phyloP scores from a whole-genome alignment of 2,329 filamentous ascomycete species.

The Penicillium sp. region DNA sequence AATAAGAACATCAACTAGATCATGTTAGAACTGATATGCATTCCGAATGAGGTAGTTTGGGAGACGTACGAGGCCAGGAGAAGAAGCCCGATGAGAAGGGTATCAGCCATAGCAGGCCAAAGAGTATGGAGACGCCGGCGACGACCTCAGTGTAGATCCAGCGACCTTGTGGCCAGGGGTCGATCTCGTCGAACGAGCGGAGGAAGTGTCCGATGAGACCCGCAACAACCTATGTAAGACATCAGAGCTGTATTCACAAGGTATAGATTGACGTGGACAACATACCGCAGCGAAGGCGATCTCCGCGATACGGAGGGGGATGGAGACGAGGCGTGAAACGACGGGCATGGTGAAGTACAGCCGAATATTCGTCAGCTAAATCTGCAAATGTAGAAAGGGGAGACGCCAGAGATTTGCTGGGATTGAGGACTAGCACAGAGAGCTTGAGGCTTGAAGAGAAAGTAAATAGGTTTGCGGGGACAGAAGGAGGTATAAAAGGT shows the following conservation, averaged over 20 bases:
- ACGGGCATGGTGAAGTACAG: slow-evolving; percentile 50
- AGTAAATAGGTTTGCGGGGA: neutral
- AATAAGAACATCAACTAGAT: slow-evolving; percentile 67
- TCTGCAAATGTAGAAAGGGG: neutral
- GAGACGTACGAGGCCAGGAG: slow-evolving; percentile 62
- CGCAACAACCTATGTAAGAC: slow-evolving; percentile 57
- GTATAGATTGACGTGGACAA: too few species aligned
- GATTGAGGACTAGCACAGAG: neutral
- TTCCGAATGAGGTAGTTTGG: neutral
- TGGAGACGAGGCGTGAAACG: slow-evolving; percentile 59
- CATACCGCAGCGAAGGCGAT: slow-evolving; percentile 71
- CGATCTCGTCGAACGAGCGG: slow-evolving; percentile 51
- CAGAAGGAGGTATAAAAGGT: slow-evolving; percentile 18
- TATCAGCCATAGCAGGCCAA: slow-evolving; percentile 73
- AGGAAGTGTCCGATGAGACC: slow-evolving; percentile 72
- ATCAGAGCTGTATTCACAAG: slow-evolving; percentile 20
- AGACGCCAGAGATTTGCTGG: neutral
- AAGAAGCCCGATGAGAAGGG: slow-evolving; percentile 71
- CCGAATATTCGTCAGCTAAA: neutral
- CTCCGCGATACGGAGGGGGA: slow-evolving; percentile 64
- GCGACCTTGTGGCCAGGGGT: slow-evolving; percentile 62
- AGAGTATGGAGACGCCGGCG: slow-evolving; percentile 68
- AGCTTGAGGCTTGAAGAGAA: neutral
- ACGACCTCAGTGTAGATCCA: slow-evolving; percentile 78
- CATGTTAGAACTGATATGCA: slow-evolving; percentile 6